phyloP scores from a whole-genome alignment of 2,329 filamentous ascomycete genomes.

The Pseudocercospora vitis region DNA sequence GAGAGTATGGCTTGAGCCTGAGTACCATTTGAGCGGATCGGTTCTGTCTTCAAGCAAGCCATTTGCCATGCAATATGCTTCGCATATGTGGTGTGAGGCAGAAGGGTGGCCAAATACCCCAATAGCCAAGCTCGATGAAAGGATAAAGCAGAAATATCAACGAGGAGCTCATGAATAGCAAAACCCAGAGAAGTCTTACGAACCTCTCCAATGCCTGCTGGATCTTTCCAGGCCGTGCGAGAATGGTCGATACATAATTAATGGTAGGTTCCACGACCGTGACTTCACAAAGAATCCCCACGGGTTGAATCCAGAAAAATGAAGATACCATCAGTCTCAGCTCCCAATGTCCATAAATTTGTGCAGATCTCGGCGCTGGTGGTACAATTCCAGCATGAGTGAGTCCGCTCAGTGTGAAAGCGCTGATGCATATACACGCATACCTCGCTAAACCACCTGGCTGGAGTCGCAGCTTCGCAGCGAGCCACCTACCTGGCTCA shows the following conservation, averaged over 20 bases:
- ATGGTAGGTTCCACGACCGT: constrained; percentile 15
- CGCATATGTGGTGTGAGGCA: background rate
- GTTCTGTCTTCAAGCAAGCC: background rate
- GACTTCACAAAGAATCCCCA: constrained; percentile 30
- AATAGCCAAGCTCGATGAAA: constrained; percentile 33
- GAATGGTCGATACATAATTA: background rate
- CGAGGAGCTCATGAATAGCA: constrained; percentile 28
- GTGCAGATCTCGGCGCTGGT: constrained; percentile 27
- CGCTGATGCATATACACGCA: constrained; percentile 25
- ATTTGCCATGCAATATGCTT: constrained; percentile 8
- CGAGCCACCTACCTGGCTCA: constrained; percentile 30
- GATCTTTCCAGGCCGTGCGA: background rate
- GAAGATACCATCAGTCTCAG: constrained; percentile 22
- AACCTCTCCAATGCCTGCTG: background rate
- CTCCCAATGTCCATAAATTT: constrained; percentile 9
- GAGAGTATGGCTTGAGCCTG: background rate
- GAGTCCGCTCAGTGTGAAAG: constrained; percentile 33
- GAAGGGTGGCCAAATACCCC: constrained; percentile 28
- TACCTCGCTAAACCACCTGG: constrained; percentile 24
- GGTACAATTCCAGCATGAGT: constrained; percentile 37
- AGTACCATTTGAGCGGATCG: background rate
- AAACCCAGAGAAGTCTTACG: constrained; percentile 11
- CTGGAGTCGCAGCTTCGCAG: constrained; percentile 21
- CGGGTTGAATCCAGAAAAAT: constrained; percentile 36
- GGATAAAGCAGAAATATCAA: constrained; percentile 26